Conservation (phyloP, 176 grass and related monocot species). For the Zizania latifolia region DNA sequence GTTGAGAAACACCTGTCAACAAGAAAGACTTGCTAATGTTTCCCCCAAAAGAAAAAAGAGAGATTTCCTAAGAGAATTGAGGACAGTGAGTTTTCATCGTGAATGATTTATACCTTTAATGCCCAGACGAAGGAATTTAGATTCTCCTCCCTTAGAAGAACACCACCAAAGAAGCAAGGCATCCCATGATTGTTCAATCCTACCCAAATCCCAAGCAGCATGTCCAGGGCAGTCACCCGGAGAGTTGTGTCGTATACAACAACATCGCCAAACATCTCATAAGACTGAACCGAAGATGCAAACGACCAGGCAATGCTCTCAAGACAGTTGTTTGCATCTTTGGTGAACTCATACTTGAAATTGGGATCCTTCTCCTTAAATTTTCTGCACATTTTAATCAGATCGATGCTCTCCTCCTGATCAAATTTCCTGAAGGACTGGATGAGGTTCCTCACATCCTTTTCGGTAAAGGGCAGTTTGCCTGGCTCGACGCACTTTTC, state of each 20-base stretch:
- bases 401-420: slow-evolving; percentile 39
- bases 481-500: slow-evolving; percentile 60
- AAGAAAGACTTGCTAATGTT: slow-evolving; percentile 1
- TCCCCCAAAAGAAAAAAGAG: background rate
- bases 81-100: background rate
- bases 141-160: slow-evolving; percentile 50
- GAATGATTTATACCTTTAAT: slow-evolving; percentile 44
- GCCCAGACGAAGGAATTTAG: slow-evolving; percentile 47
- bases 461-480: slow-evolving; percentile 61
- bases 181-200: slow-evolving; percentile 70
- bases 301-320: slow-evolving; percentile 73
- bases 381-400: slow-evolving; percentile 51
- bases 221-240: slow-evolving; percentile 41
- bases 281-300: slow-evolving; percentile 46
- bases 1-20: slow-evolving; percentile 68
- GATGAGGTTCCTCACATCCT: slow-evolving; percentile 79
- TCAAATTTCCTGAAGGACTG: slow-evolving; percentile 55
- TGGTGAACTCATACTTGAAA: slow-evolving; percentile 56
- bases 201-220: slow-evolving; percentile 58
- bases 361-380: slow-evolving; percentile 57
- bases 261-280: slow-evolving; percentile 67
- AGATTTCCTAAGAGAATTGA: background rate
- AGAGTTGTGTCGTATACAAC: slow-evolving; percentile 57
- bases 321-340: slow-evolving; percentile 23
- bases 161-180: slow-evolving; percentile 48